Percentiles rank a stretch among this genome's conserved stretches.
phyloP scores from a whole-genome alignment of 2,329 filamentous ascomycete genomes.

The Intubia oerlemansii region DNA sequence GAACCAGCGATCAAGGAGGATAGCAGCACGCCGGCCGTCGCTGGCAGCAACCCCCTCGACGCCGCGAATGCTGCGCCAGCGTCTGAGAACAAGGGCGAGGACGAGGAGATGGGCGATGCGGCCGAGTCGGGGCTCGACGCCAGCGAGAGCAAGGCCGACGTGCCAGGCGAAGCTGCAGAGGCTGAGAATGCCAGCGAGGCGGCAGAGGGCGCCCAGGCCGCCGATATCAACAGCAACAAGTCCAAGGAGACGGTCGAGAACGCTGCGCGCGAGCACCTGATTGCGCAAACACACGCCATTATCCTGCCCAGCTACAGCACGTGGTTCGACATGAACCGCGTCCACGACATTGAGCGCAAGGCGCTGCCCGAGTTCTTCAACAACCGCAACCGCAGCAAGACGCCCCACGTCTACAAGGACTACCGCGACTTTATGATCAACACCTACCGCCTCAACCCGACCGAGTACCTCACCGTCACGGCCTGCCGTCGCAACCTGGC shows the following conservation, averaged over 20 bases:
- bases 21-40: slow-evolving; percentile 34
- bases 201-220: slow-evolving; percentile 1
- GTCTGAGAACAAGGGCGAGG: slow-evolving; percentile 39
- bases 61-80: too few species aligned
- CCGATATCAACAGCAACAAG: slow-evolving; percentile 29
- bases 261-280: slow-evolving; percentile 75
- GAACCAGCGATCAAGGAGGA: slow-evolving; percentile 38
- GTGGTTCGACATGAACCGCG: slow-evolving; percentile 95
- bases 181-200: neutral
- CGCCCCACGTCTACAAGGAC: slow-evolving; percentile 89
- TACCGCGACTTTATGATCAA: slow-evolving; percentile 99
- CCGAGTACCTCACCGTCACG: slow-evolving; percentile 92
- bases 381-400: slow-evolving; percentile 94
- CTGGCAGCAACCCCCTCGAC: too few species aligned
- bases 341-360: slow-evolving; percentile 84
- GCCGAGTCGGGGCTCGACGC: slow-evolving; percentile 13
- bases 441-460: slow-evolving; percentile 86
- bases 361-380: slow-evolving; percentile 97
- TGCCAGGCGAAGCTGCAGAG: slow-evolving; percentile 2
- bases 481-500: slow-evolving; percentile 88
- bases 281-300: slow-evolving; percentile 85
- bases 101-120: too few species aligned
- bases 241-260: slow-evolving; percentile 67
- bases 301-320: slow-evolving; percentile 94
- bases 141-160: slow-evolving; percentile 5